Evolutionary conservation across 2,329 filamentous ascomycete species (phyloP).

Genomic region (Colletotrichum lentis): DNA sequence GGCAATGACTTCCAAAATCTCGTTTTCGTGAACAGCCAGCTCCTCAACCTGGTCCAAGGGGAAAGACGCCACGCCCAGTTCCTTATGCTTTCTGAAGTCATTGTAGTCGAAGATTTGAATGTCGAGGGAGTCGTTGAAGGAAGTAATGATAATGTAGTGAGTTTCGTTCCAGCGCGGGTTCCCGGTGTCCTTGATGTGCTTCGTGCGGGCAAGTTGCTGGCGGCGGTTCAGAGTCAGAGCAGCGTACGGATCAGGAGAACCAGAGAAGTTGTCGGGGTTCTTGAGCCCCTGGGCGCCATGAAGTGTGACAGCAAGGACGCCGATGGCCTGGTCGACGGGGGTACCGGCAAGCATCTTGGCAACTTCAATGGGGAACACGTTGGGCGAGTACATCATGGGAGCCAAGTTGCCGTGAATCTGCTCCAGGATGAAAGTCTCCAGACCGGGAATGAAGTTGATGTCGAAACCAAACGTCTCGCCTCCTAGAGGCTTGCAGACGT

Average conservation of each 20-base stretch:
- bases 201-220: conserved; percentile 83
- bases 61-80: conserved; percentile 88
- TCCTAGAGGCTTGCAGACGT: conserved; percentile 96
- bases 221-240: conserved; percentile 85
- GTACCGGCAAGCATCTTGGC: conserved; percentile 97
- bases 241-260: conserved; percentile 90
- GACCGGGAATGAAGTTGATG: conserved; percentile 97
- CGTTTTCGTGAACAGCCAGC: conserved; percentile 79
- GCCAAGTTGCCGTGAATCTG: conserved; percentile 93
- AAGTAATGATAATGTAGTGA: conserved; percentile 92
- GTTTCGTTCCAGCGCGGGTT: conserved; percentile 97
- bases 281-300: conserved; percentile 92
- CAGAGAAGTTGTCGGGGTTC: conserved; percentile 93
- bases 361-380: conserved; percentile 97
- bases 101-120: conserved; percentile 92
- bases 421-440: conserved; percentile 93
- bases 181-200: conserved; percentile 82
- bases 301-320: conserved; percentile 89
- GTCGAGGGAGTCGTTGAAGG: conserved; percentile 86
- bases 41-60: conserved; percentile 82
- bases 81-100: conserved; percentile 95
- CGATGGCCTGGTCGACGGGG: conserved; percentile 93
- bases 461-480: conserved; percentile 97
- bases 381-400: conserved; percentile 98
- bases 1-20: conserved; percentile 82